These are phyloP conservation scores for Aspergillus nidulans DNA, from an alignment of 495 filamentous ascomycete genomes.

Conservation along the genomic window DNA sequence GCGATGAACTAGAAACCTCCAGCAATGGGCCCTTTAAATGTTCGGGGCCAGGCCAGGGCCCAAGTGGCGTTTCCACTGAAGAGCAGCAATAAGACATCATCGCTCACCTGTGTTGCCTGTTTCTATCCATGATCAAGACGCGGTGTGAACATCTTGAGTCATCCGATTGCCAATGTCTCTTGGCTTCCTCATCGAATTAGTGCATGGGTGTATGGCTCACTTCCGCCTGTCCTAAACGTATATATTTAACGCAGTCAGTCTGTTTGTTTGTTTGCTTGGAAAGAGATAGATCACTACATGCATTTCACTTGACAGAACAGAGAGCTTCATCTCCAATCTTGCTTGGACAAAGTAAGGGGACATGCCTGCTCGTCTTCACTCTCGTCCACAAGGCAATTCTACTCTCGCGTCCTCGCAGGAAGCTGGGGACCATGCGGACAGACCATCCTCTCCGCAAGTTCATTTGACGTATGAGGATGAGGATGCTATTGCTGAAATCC, in stretches of 20 bases:
- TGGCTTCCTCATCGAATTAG: slow-evolving; percentile 27
- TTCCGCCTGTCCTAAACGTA: background rate
- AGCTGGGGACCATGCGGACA: slow-evolving; percentile 10
- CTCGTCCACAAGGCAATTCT: slow-evolving; percentile 21
- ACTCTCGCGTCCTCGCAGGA: slow-evolving; percentile 22
- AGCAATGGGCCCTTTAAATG: background rate
- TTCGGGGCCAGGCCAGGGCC: slow-evolving; percentile 2
- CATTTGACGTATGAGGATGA: slow-evolving; percentile 31
- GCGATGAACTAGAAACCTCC: background rate
- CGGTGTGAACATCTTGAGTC: background rate
- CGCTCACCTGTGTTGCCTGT: background rate
- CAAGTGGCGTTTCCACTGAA: slow-evolving; percentile 13
- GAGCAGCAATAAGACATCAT: slow-evolving; percentile 3
- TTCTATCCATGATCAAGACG: slow-evolving; percentile 3
- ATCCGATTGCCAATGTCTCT: slow-evolving; percentile 12
- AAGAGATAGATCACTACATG: background rate
- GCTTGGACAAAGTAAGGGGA: slow-evolving; percentile 3
- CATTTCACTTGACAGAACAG: background rate
- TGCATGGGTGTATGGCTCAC: slow-evolving; percentile 6
- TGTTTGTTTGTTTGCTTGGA: background rate
- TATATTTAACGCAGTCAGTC: slow-evolving; percentile 12
- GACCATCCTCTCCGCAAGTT: slow-evolving; percentile 25
- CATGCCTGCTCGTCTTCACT: slow-evolving; percentile 32
- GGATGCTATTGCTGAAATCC: slow-evolving; percentile 33
- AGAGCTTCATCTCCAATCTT: background rate